These are phyloP conservation scores for Craterostigma plantagineum DNA, from an alignment of 257 asterid species.

Conservation along the genomic window DNA sequence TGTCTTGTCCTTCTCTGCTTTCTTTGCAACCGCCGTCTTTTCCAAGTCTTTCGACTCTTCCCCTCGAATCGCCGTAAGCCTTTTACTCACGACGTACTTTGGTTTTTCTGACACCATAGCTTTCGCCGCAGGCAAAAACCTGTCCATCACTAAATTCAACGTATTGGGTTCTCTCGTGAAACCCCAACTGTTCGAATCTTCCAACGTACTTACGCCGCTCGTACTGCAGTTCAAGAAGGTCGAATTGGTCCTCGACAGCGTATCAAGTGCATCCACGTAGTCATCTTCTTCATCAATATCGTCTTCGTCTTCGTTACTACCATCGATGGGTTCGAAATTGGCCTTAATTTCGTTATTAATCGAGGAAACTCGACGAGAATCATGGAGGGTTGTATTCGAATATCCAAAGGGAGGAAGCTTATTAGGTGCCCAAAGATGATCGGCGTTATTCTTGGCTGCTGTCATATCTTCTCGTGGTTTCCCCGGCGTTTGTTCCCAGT, in stretches of 20 bases:
- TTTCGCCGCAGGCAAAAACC: constrained; percentile 46
- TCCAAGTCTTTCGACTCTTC: constrained; percentile 13
- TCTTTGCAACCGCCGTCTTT: constrained; percentile 21
- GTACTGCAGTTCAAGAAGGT: constrained; percentile 29
- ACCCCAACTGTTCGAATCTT: constrained; percentile 16
- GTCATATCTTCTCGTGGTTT: constrained; percentile 31
- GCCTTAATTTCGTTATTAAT: no score
- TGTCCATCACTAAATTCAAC: constrained; percentile 13
- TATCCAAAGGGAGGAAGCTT: no score
- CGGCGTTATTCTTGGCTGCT: constrained; percentile 6
- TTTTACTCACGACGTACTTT: constrained; percentile 20
- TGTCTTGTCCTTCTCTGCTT: constrained; percentile 17
- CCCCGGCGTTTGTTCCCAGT: constrained; percentile 74
- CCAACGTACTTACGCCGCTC: constrained; percentile 33
- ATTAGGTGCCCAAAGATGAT: no score
- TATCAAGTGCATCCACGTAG: constrained; percentile 30
- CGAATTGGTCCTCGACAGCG: constrained; percentile 37
- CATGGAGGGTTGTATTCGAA: no score
- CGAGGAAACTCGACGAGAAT: no score
- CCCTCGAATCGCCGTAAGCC: no score
- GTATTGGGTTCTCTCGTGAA: constrained; percentile 19
- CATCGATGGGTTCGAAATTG: no score
- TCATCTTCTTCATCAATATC: constrained; percentile 10
- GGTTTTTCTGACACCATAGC: constrained; percentile 37
- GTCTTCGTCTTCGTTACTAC: constrained; percentile 8